Base-by-base conservation (phyloP, 371 early-diverging fungal species). In the Lichtheimia ornata region DNA sequence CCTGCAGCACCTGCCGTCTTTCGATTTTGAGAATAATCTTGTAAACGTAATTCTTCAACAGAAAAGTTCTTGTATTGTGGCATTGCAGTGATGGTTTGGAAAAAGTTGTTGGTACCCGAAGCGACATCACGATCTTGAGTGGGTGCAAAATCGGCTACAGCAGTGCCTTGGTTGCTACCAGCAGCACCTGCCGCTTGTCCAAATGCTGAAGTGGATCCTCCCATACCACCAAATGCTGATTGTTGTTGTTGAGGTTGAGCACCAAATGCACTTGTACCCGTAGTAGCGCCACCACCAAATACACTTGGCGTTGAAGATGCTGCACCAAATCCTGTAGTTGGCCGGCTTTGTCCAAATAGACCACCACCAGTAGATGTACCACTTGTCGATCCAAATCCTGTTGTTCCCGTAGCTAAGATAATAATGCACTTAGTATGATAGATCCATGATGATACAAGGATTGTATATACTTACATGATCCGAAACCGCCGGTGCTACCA, bases 31-130 rank as follows among this genome's bases (percentile, higher is more conserved):
- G 78, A 71, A 62, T 97, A 97, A 71, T 97, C 98, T 81, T 93
- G 89, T 5, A 92, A 68, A 35, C 97, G 87, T 52, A 97, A 87
- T 74, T 97, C 98, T 86, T 97, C 97, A 40, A 89, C 82, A 17
- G 94, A 95, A 68, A 77, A 94, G 51, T 83, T 86, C 58, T 83
- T 83, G 70, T 97, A 97, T 41, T 87, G 88, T 14, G 91, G 91
- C 96, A 95, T 96, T n/a, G 94, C 92, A 25, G 89, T 84, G 53
- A 97, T 92, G 27, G 83, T 85, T 50, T 91, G 91, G 69, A 90
- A 91, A 40, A 72, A 74, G 56, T 87, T 83, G 56, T 78, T 83
- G n/a, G 81, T 69, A 24, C 83, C 84, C 7, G 82, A 79, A 35
- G 81, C 65, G 0, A 76, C 58, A 50, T 91, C 92, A 40, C 86